These are phyloP conservation scores for Albizia julibrissin DNA, from an alignment of 306 rosid genomes.

Conservation along the genomic window DNA sequence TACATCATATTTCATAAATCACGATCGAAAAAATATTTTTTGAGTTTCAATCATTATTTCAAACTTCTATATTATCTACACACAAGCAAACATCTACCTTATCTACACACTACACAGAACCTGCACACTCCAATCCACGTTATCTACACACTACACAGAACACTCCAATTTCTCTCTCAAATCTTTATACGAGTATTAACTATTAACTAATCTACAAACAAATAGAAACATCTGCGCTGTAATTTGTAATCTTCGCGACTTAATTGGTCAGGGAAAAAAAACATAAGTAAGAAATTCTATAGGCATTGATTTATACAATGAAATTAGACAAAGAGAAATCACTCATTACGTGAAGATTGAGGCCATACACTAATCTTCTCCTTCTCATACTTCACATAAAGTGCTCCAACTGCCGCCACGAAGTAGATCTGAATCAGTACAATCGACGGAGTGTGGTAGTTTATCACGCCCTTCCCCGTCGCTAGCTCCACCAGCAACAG, in stretches of 20 bases:
- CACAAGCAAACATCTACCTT: no score
- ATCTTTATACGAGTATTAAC: background rate
- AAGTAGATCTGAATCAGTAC: slow-evolving; percentile 74
- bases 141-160: no score
- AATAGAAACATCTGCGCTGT: background rate
- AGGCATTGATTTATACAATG: background rate
- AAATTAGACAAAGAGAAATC: background rate
- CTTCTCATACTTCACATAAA: slow-evolving; percentile 71
- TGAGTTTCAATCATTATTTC: no score
- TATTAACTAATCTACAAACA: background rate
- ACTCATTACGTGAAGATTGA: slow-evolving; percentile 31
- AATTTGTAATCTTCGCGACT: background rate
- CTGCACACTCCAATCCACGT: background rate
- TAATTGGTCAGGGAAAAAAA: background rate
- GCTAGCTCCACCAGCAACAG: slow-evolving; percentile 78
- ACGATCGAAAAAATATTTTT: no score
- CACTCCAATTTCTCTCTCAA: background rate
- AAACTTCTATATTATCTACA: no score
- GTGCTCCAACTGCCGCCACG: slow-evolving; percentile 68
- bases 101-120: no score
- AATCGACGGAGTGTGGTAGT: slow-evolving; percentile 69
- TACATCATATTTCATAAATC: no score
- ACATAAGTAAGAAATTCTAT: background rate
- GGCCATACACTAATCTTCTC: slow-evolving; percentile 89
- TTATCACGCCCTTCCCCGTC: slow-evolving; percentile 78